phyloP scores from a whole-genome alignment of 2,329 filamentous ascomycete genomes.

The Pseudogymnoascus sp. region DNA sequence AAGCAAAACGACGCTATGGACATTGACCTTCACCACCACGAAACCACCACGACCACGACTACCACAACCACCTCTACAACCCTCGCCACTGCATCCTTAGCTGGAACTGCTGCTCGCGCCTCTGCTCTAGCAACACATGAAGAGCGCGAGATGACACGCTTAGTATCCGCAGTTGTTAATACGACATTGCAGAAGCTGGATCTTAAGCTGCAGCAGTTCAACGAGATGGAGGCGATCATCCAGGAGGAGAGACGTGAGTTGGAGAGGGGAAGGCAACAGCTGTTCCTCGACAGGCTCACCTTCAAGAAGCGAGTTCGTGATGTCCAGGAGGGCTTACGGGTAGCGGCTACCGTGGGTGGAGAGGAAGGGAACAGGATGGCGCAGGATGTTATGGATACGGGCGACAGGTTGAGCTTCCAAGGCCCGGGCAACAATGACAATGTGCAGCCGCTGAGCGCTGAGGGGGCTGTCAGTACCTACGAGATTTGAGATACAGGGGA shows the following conservation, averaged over 20 bases:
- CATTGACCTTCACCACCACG: constrained; percentile 45
- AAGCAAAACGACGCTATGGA: constrained; percentile 55
- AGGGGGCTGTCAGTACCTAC: constrained; percentile 29
- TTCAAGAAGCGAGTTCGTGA: constrained; percentile 83
- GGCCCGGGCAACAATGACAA: constrained; percentile 28
- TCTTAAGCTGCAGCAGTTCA: constrained; percentile 90
- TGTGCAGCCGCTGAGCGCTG: constrained; percentile 46
- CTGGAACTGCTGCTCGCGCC: constrained; percentile 75
- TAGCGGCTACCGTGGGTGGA: constrained; percentile 32
- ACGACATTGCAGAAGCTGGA: constrained; percentile 92
- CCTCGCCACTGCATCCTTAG: constrained; percentile 72
- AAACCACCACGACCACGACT: constrained; percentile 38
- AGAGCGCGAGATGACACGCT: constrained; percentile 89
- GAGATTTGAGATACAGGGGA: not conserved
- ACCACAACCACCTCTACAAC: constrained; percentile 41
- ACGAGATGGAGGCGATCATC: constrained; percentile 87
- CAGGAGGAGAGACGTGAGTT: constrained; percentile 88
- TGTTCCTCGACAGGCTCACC: constrained; percentile 83
- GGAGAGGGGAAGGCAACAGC: constrained; percentile 81
- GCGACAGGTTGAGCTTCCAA: constrained; percentile 46
- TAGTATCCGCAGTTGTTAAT: constrained; percentile 88
- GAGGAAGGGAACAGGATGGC: constrained; percentile 28
- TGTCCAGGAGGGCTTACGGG: constrained; percentile 66
- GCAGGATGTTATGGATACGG: constrained; percentile 27
- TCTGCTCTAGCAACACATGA: constrained; percentile 89